Evolutionary conservation across 2,329 filamentous ascomycete genomes (phyloP).

Genomic region (Elsinoe perseae): DNA sequence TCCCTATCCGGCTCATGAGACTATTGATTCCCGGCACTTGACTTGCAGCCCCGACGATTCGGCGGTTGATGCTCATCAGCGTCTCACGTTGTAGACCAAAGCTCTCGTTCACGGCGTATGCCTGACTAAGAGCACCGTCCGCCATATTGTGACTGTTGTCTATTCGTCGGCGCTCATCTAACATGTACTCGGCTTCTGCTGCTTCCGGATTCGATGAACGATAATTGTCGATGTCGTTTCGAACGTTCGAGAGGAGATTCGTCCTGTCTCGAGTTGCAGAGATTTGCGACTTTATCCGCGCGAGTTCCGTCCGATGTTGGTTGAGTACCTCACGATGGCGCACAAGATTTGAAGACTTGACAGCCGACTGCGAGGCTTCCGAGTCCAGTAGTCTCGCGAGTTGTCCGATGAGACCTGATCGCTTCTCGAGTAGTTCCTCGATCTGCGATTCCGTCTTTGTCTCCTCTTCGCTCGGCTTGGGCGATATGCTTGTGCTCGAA

Average conservation of each 20-base stretch:
- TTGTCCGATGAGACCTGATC: constrained; percentile 72
- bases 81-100: constrained; percentile 84
- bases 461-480: constrained; percentile 81
- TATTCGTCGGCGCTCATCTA: constrained; percentile 75
- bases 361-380: constrained; percentile 80
- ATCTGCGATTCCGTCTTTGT: constrained; percentile 69
- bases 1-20: constrained; percentile 83
- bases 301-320: constrained; percentile 77
- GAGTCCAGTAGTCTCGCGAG: constrained; percentile 86
- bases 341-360: constrained; percentile 94
- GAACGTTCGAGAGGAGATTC: constrained; percentile 84
- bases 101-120: constrained; percentile 91
- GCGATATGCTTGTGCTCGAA: constrained; percentile 66
- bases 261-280: constrained; percentile 73
- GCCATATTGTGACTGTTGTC: constrained; percentile 86
- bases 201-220: constrained; percentile 67
- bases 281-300: constrained; percentile 65
- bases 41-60: constrained; percentile 81
- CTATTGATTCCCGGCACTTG: constrained; percentile 90
- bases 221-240: constrained; percentile 86
- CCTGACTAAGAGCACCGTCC: constrained; percentile 85
- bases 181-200: constrained; percentile 93
- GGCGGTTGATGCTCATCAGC: constrained; percentile 76
- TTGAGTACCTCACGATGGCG: constrained; percentile 84
- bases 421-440: constrained; percentile 77